Base-by-base conservation (phyloP, 345 rosid species). In the Salix udensis region DNA sequence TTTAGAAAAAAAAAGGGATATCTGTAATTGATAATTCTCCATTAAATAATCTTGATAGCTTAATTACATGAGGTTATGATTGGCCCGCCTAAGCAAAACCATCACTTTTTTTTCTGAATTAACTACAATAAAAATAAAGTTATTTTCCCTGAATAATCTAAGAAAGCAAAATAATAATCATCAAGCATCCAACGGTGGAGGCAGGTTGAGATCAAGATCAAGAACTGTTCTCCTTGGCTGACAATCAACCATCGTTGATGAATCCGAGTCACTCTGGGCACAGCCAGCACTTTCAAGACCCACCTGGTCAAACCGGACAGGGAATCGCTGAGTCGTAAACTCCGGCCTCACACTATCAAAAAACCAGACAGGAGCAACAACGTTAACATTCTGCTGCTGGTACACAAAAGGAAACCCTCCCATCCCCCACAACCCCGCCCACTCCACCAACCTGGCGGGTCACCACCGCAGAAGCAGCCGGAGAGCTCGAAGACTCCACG, bases 321-420 rank as follows among this genome's bases (percentile, higher is more conserved):
- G 91, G 21, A 82, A 86, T 6, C 74, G 85, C 77, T 68, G 85
- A 39, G 79, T 80, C 82, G 78, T 71, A 73, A 80, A 76, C 71
- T 81, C 87, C 4, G 89, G 77, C 80, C 86, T 77, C 4, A 77
- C 13, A 14, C 37, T 44, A 9, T 40, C 44, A 10, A 40, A 40
- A 40, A 40, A 40, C 44, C 44, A 40, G 44, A 40, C 44, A 40
- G 44, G 44, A 40, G 44, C 44, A 40, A 40, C 44, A 10, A 40
- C 44, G 44, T 40, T 40, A 40, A 40, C 44, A 10, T 40, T 11
- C 46, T 40, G 70, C 69, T 15, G 71, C 70, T 82, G 83, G 68
- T 10, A 89, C 60, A 83, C 84, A 65, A 91, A 85, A 24, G 96
- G 87, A 8, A 88, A 80, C 73, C 89, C 84, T 21, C 85, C 85